Base-by-base conservation (phyloP, 179 eudicot genomes). In the Beta macrorhiza region DNA sequence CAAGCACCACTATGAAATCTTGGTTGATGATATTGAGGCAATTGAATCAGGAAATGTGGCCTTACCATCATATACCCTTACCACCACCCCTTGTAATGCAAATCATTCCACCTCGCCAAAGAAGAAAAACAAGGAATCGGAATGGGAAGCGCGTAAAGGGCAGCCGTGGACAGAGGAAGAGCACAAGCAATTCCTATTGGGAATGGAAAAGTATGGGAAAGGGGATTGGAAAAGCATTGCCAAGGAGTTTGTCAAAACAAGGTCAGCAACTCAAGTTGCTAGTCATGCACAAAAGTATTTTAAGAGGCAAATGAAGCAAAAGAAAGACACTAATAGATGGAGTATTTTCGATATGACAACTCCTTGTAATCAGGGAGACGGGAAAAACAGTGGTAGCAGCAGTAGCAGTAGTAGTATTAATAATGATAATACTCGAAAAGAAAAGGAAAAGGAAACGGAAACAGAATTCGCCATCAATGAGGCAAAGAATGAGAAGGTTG, bases 231-330 rank as follows among this genome's bases (percentile, higher is more conserved):
- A 84, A 58, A 51, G 20, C 11, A 81, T 84, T 14, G 8, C 87
- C 0, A 78, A 10, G 67, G 84, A 78, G 45, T 78, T 78, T 78
- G 82, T 84, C 8, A 81, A 51, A 58, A 81, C 87, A 37, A 68
- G 84, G 76, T 59, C 79, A 1, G 2, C 84, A 4, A 61, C 74
- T 2, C 87, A 84, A 69, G 87, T 84, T 25, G 87, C 84, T 0
- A 84, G 87, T 51, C 87, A 84, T 81, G 87, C 84, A 0, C 87
- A 84, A 45, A 84, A 84, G 11, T n/a, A 73, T 56, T 84, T 81
- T 22, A 61, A 78, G 69, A 84, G 77, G 71, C 73, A 70, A 25
- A 25, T 10, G 5, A 51, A 13, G 47, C n/a, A 67, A n/a, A 19
- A 69, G 17, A 51, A 81, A 19, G 45, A 55, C 2, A 61, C 5